A percentile compares a stretch with the other conserved stretches of the same genome.
Conservation (phyloP, 441 rosid genomes). For the Sinapis alba region DNA sequence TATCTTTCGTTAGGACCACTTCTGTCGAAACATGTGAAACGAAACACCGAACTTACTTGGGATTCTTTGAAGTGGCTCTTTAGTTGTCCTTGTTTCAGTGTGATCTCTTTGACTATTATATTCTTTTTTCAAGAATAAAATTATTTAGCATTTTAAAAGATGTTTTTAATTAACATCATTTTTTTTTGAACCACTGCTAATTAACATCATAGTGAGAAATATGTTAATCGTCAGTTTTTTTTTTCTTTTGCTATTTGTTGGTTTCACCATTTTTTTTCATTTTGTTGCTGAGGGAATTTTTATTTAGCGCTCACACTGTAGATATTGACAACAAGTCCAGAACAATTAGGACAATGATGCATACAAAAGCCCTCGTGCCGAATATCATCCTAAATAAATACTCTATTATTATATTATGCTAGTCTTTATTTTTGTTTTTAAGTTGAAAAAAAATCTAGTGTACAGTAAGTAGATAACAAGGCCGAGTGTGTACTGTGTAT, state of each 20-base stretch:
- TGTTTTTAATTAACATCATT: background rate
- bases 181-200: no score
- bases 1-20: constrained; percentile 2
- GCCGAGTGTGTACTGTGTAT: constrained; percentile 7
- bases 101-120: constrained; percentile 28
- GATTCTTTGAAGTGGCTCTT: background rate
- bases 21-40: constrained; percentile 18
- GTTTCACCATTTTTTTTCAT: constrained; percentile 5
- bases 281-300: background rate
- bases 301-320: constrained; percentile 10
- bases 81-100: background rate
- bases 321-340: constrained; percentile 4
- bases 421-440: background rate
- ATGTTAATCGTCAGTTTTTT: background rate
- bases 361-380: constrained; percentile 31
- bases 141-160: background rate
- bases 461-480: background rate
- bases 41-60: constrained; percentile 2
- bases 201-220: background rate
- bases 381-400: background rate
- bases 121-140: background rate
- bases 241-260: background rate
- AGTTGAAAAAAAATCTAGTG: background rate
- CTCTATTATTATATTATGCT: background rate
- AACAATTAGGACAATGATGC: background rate